Percentiles rank a stretch among this genome's conserved stretches.
phyloP scores from a whole-genome alignment of 2,329 filamentous ascomycete species.

The Aureobasidium vineae region DNA sequence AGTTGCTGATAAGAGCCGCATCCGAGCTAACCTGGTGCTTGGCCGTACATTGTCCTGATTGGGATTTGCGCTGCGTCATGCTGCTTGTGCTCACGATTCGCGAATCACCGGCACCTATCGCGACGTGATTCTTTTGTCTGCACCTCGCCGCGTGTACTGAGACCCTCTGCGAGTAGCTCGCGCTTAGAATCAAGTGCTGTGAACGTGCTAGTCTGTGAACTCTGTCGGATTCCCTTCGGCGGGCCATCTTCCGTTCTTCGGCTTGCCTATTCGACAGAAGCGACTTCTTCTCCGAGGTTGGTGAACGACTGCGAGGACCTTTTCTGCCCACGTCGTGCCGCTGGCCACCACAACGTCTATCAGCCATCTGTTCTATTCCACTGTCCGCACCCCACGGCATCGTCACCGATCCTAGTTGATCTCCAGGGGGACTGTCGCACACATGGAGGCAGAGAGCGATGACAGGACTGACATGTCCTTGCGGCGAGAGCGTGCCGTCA shows the following conservation, averaged over 20 bases:
- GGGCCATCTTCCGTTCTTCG: background rate
- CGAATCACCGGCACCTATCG: background rate
- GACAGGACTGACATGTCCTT: conserved; percentile 28
- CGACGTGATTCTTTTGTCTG: background rate
- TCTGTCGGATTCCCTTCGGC: background rate
- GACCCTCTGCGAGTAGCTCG: background rate
- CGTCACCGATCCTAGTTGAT: background rate
- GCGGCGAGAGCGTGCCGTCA: conserved; percentile 49
- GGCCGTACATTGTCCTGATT: conserved; percentile 4
- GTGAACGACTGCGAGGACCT: background rate
- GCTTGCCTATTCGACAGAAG: background rate
- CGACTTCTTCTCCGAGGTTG: conserved; percentile 2
- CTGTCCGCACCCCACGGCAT: background rate
- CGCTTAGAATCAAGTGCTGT: background rate
- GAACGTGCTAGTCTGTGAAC: conserved; percentile 6
- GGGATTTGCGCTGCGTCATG: background rate
- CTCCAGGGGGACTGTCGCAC: background rate
- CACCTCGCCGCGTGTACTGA: background rate
- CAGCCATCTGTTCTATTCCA: background rate
- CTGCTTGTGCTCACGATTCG: background rate
- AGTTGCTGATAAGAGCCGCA: conserved; percentile 20
- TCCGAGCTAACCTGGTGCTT: background rate
- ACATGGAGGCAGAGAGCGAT: conserved; percentile 3
- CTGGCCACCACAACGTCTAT: background rate
- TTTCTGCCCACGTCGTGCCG: background rate